Percentiles rank a stretch among this genome's conserved stretches.
These are phyloP conservation scores for Podosphaera xanthii DNA, from an alignment of 2,329 filamentous ascomycete genomes.

Conservation along the genomic window DNA sequence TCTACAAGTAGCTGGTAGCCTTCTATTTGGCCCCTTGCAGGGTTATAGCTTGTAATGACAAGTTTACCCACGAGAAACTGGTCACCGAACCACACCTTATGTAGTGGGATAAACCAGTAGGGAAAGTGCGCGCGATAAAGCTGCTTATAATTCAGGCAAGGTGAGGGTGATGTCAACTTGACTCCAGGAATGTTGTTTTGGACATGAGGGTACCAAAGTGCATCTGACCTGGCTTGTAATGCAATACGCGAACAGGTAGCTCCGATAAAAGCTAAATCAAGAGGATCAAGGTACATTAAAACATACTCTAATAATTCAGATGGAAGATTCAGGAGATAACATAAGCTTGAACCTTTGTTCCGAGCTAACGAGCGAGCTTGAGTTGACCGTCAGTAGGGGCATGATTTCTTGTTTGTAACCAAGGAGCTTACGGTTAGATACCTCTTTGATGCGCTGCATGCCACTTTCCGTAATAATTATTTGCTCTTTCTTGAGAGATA, in stretches of 20 bases:
- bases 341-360: neutral
- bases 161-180: conserved; percentile 28
- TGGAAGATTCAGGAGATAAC: conserved; percentile 34
- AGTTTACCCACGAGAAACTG: conserved; percentile 49
- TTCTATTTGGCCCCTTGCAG: conserved; percentile 51
- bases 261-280: conserved; percentile 37
- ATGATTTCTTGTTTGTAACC: neutral
- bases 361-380: neutral
- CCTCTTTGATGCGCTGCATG: neutral
- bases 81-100: conserved; percentile 76
- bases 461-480: neutral
- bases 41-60: conserved; percentile 56
- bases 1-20: conserved; percentile 54
- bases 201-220: conserved; percentile 49
- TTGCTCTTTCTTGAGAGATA: neutral
- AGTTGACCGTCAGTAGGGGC: neutral
- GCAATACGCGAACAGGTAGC: conserved; percentile 38
- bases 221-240: conserved; percentile 37
- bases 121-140: conserved; percentile 56
- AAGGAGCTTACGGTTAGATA: neutral
- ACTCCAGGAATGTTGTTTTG: conserved; percentile 40
- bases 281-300: conserved; percentile 38
- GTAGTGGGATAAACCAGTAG: conserved; percentile 61
- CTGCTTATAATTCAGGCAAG: conserved; percentile 40
- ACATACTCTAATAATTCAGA: conserved; percentile 55